Base-by-base conservation (phyloP, 306 rosid species). In the Cucumis melo region DNA sequence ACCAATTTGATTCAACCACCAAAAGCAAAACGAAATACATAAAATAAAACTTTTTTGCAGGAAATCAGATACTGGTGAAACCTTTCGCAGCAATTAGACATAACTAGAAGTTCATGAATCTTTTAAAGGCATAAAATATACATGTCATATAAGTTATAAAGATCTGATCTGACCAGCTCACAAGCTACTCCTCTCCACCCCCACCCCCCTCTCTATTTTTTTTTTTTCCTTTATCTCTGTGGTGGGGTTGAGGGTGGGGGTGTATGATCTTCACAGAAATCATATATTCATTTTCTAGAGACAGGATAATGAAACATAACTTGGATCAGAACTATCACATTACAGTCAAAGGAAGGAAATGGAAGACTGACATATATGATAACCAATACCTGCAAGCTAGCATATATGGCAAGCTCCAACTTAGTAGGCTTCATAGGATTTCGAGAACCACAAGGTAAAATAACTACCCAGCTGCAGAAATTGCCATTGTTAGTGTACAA, bases 351-450 rank as follows among this genome's bases (percentile, higher is more conserved):
- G 29, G 73, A 65, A 65, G 63, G 16, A 57, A n/a, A 68, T 7
- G 16, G 58, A 71, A 46, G 15, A 68, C 23, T 20, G 56, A 20
- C 55, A 44, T 14, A 42, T 20, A 48, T 71, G 6, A 15, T 15
- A 71, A 20, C 41, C 23, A 71, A 77, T 90, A 92, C 99, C 99
- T 95, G 98, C 82, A 89, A n/a, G 79, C 81, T 77, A 79, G 85
- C 68, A 82, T 95, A 95, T 15, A 90, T 57, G 44, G 92, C 99
- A 83, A 95, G 99, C 91, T 95, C 98, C 92, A 95, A 84, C 92
- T 89, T 95, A 85, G 46, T 85, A 82, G 99, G 99, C 82, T 59
- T 79, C 17, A 83, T 72, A 62, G 83, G 87, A 54, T 78, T 86
- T 41, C 91, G 95, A 54, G 96, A 83, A 78, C 98, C 95, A 79